Conservation (phyloP, 73 alveolate genomes). For the Uronychia binucleata region DNA sequence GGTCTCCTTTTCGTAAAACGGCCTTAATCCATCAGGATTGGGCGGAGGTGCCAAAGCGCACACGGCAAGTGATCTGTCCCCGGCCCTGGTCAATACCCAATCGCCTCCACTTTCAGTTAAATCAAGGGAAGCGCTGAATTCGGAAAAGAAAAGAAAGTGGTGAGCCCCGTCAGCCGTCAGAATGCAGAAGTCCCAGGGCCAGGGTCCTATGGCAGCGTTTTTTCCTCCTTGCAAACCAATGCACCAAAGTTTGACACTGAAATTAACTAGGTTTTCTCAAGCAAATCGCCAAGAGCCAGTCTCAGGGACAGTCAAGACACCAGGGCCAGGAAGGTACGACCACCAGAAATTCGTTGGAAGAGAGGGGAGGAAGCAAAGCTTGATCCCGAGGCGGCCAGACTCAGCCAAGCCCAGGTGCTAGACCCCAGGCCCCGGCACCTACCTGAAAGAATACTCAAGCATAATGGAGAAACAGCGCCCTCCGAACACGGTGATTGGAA, state of each 20-base stretch:
- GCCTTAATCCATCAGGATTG: neutral
- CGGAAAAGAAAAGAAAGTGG: neutral
- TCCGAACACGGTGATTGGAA: neutral
- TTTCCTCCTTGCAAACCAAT: neutral
- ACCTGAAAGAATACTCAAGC: neutral
- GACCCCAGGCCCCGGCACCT: constrained; percentile 35
- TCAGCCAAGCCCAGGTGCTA: neutral
- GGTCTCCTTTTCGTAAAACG: neutral
- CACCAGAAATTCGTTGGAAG: neutral
- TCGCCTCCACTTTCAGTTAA: neutral
- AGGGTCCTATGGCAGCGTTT: neutral
- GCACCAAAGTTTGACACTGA: neutral
- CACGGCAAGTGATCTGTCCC: neutral
- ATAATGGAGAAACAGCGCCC: neutral
- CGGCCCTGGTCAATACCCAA: neutral
- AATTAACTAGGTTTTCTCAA: neutral
- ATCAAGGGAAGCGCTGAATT: neutral
- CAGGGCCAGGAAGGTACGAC: constrained; percentile 39
- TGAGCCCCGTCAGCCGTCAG: neutral
- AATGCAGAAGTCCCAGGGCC: neutral
- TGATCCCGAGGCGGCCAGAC: constrained; percentile 11
- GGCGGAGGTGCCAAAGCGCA: neutral
- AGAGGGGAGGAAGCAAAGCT: neutral
- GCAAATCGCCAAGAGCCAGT: neutral
- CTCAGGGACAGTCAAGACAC: neutral